Conservation (phyloP, 2,329 filamentous ascomycete genomes). For the Penicillium crustosum region DNA sequence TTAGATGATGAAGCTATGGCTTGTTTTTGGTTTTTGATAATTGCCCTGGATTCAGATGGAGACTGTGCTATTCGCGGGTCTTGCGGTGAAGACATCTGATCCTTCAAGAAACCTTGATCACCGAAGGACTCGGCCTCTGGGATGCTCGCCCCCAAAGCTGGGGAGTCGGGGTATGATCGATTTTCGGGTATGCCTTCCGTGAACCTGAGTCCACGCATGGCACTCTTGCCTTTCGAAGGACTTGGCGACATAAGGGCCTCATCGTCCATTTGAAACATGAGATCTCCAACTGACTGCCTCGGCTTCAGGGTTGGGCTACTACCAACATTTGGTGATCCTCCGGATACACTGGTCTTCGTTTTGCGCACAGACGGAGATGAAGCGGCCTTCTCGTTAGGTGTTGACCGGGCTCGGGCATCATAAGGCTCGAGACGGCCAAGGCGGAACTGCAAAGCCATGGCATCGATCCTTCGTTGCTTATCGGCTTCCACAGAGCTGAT, state of each 20-base stretch:
- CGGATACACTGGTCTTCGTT: conserved; percentile 44
- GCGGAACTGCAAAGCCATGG: conserved; percentile 67
- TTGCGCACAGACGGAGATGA: conserved; percentile 48
- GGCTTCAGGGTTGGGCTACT: conserved; percentile 67
- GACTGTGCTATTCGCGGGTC: conserved; percentile 24
- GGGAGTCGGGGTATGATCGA: conserved; percentile 26
- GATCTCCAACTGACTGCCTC: conserved; percentile 67
- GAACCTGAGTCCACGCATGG: conserved; percentile 23
- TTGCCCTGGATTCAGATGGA: conserved; percentile 24
- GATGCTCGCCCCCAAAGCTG: conserved; percentile 29
- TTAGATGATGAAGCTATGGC: conserved; percentile 28
- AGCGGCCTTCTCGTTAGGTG: conserved; percentile 64
- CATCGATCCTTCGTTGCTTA: conserved; percentile 67
- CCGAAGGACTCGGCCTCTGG: conserved; percentile 29
- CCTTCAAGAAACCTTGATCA: conserved; percentile 30
- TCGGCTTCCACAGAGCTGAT: conserved; percentile 39
- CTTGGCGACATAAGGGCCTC: conserved; percentile 48
- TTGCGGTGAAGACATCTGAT: conserved; percentile 29
- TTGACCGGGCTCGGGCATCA: conserved; percentile 60
- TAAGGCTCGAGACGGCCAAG: conserved; percentile 66
- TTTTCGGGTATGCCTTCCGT: conserved; percentile 17
- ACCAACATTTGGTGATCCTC: conserved; percentile 45
- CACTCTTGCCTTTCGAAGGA: conserved; percentile 33
- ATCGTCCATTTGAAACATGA: conserved; percentile 95
- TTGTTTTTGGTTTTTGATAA: conserved; percentile 24